Percentiles rank a stretch among this genome's conserved stretches.
Conservation (phyloP, 805 yeast species). For the Wickerhamomyces sydowiorum region DNA sequence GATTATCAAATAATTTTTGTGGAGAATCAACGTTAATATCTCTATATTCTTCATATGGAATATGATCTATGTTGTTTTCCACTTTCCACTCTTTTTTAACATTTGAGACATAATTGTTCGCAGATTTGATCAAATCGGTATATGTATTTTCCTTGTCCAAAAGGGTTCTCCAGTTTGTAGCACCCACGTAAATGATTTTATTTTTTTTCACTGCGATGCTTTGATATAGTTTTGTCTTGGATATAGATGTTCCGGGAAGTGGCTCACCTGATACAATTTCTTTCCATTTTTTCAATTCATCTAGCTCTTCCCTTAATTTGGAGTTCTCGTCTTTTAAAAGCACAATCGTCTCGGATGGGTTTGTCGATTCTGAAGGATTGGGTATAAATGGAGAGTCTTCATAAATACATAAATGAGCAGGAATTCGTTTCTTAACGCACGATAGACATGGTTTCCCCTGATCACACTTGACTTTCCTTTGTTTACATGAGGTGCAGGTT, state of each 20-base stretch:
- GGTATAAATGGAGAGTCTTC: conserved; percentile 25
- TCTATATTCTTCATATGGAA: conserved; percentile 5
- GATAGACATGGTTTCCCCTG: conserved; percentile 19
- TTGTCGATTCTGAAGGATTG: conserved; percentile 12
- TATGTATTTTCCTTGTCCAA: conserved; percentile 2
- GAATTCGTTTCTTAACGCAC: conserved; percentile 18
- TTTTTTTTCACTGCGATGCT: conserved; percentile 5
- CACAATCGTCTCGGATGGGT: conserved; percentile 8
- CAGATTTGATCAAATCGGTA: conserved; percentile 7
- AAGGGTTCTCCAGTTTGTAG: conserved; percentile 17
- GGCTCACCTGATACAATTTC: background rate
- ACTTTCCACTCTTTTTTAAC: conserved; percentile 17
- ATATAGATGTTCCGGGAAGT: background rate
- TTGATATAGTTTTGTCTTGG: conserved; percentile 4
- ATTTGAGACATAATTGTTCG: conserved; percentile 10
- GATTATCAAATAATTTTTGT: conserved; percentile 6
- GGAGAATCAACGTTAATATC: conserved; percentile 7
- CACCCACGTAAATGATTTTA: conserved; percentile 14
- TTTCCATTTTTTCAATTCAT: conserved; percentile 4
- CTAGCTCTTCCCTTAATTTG: conserved; percentile 12
- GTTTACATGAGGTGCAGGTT: conserved; percentile 18
- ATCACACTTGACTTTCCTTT: conserved; percentile 21
- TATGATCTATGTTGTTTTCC: conserved; percentile 8
- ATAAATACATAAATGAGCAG: conserved; percentile 19
- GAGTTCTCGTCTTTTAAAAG: conserved; percentile 14